phyloP scores from a whole-genome alignment of 139 green algal species.

The Nannochloris sp. region DNA sequence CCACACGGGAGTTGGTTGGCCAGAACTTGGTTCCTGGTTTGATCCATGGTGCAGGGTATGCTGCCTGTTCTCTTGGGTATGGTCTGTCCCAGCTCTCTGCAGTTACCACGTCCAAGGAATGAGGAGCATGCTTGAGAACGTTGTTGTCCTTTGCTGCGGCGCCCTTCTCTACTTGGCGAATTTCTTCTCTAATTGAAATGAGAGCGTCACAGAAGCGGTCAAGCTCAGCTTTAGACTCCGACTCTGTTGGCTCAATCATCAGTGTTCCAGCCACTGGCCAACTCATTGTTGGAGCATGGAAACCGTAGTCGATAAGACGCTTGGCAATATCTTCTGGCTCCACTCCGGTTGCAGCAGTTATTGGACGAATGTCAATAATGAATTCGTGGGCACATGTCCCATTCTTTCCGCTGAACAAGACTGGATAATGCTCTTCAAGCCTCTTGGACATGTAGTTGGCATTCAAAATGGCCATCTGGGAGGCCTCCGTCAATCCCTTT shows the following conservation, averaged over 20 bases:
- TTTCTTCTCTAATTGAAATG: slow-evolving; percentile 84
- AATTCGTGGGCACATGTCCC: slow-evolving; percentile 99
- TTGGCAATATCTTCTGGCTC: slow-evolving; percentile 95
- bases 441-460: slow-evolving; percentile 99
- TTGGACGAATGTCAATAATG: slow-evolving; percentile 88
- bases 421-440: slow-evolving; percentile 70
- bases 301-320: slow-evolving; percentile 98
- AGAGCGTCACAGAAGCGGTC: slow-evolving; percentile 93
- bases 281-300: slow-evolving; percentile 97
- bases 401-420: slow-evolving; percentile 76
- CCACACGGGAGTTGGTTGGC: slow-evolving; percentile 80
- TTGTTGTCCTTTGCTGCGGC: slow-evolving; percentile 70
- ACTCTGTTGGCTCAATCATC: slow-evolving; percentile 99
- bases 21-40: slow-evolving; percentile 91
- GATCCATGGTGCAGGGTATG: slow-evolving; percentile 88
- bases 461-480: slow-evolving; percentile 79
- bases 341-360: slow-evolving; percentile 77
- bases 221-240: slow-evolving; percentile 81
- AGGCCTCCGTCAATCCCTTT: slow-evolving; percentile 71
- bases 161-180: slow-evolving; percentile 76
- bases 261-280: slow-evolving; percentile 96
- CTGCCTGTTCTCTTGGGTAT: slow-evolving; percentile 83
- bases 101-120: slow-evolving; percentile 68
- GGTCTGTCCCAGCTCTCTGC: slow-evolving; percentile 80
- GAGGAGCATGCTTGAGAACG: slow-evolving; percentile 86